These are phyloP conservation scores for Colletotrichum lupini DNA, from an alignment of 2,329 filamentous ascomycete genomes.

Conservation along the genomic window DNA sequence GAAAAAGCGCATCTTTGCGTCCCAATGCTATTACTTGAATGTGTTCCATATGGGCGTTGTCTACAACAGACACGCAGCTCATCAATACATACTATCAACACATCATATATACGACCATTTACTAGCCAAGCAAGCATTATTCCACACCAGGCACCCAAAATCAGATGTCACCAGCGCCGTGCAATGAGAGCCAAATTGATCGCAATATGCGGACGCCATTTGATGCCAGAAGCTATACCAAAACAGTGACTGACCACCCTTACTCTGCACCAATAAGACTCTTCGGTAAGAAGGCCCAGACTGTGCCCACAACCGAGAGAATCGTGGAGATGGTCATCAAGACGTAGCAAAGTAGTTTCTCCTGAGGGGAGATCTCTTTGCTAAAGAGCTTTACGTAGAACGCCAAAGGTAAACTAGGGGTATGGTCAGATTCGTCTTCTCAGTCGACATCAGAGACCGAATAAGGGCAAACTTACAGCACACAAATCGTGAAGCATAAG, in stretches of 20 bases:
- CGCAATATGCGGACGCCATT: not conserved
- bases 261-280: slow-evolving; percentile 70
- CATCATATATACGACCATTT: not conserved
- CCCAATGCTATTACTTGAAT: not conserved
- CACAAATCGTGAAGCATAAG: slow-evolving; percentile 92
- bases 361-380: slow-evolving; percentile 71
- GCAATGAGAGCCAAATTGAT: slow-evolving; percentile 7
- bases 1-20: no score
- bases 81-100: not conserved
- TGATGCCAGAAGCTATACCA: slow-evolving; percentile 1
- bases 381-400: slow-evolving; percentile 94
- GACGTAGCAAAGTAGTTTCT: slow-evolving; percentile 74
- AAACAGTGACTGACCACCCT: slow-evolving; percentile 19
- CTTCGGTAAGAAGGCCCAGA: slow-evolving; percentile 90
- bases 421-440: not conserved
- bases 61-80: not conserved
- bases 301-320: slow-evolving; percentile 81
- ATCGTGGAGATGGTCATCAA: slow-evolving; percentile 76
- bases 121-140: not conserved
- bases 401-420: slow-evolving; percentile 73
- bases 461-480: slow-evolving; percentile 66
- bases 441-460: not conserved
- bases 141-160: not conserved
- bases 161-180: slow-evolving; percentile 8
- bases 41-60: not conserved